Evolutionary conservation across 2,329 filamentous ascomycete genomes (phyloP).

Genomic region (Ophiostoma novo-ulmi): DNA sequence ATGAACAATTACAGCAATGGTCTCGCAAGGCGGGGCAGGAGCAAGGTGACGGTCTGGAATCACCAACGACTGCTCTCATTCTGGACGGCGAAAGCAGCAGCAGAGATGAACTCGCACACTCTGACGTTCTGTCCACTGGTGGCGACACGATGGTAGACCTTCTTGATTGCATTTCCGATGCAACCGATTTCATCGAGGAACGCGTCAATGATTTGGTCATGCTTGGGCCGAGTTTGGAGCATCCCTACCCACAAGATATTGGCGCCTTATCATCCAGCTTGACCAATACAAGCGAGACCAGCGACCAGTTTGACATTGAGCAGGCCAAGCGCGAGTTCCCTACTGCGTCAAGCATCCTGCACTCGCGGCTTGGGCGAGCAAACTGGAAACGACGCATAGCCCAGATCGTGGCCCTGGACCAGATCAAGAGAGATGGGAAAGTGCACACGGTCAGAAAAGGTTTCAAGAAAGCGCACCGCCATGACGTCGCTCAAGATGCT

Average conservation of each 20-base stretch:
- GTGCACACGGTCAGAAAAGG: neutral
- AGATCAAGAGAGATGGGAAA: conserved; percentile 22
- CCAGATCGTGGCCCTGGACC: conserved; percentile 21
- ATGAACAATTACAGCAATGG: conserved; percentile 20
- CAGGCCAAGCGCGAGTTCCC: conserved; percentile 24
- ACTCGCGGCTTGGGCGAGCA: conserved; percentile 24
- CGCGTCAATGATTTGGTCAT: conserved; percentile 22
- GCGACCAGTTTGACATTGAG: conserved; percentile 24
- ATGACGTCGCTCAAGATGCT: conserved; percentile 24
- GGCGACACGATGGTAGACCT: conserved; percentile 15
- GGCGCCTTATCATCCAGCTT: conserved; percentile 23
- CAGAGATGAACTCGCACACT: neutral
- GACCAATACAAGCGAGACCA: conserved; percentile 23
- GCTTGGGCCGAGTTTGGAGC: conserved; percentile 26
- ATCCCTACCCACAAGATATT: conserved; percentile 25
- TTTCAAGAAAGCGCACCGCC: conserved; percentile 19
- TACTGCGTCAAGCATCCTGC: conserved; percentile 23
- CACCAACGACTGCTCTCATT: neutral
- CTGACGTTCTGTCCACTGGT: neutral
- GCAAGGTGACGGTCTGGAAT: neutral
- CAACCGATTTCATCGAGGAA: conserved; percentile 12
- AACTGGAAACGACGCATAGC: conserved; percentile 26
- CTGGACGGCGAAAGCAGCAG: neutral
- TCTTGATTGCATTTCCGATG: neutral
- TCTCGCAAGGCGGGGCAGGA: neutral